Evolutionary conservation across 108 stramenopile genomes (phyloP).

Genomic region (Nitzschia sp.): DNA sequence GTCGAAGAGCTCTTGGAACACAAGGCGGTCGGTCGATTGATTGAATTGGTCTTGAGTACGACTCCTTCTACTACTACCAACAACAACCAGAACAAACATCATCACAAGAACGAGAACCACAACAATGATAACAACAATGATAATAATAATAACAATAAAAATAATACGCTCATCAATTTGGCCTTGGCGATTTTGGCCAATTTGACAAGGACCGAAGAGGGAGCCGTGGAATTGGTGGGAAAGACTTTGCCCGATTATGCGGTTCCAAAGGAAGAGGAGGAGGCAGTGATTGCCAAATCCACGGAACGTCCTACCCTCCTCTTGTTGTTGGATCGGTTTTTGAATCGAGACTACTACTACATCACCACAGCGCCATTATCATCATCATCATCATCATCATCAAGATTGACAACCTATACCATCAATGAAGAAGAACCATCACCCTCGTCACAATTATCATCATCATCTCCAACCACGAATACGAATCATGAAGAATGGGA

Average conservation of each 20-base stretch:
- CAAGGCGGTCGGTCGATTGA: slow-evolving; percentile 49
- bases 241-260: slow-evolving; percentile 74
- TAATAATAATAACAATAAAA: slow-evolving; percentile 20
- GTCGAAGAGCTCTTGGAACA: slow-evolving; percentile 53
- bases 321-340: slow-evolving; percentile 61
- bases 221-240: slow-evolving; percentile 76
- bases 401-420: neutral
- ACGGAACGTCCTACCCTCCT: slow-evolving; percentile 58
- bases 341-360: too few relatives aligned
- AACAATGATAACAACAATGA: too few relatives aligned
- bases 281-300: neutral
- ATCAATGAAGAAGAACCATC: too few relatives aligned
- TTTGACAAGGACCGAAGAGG: slow-evolving; percentile 68
- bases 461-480: neutral
- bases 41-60: slow-evolving; percentile 59
- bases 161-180: slow-evolving; percentile 60
- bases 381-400: neutral
- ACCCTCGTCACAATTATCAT: neutral
- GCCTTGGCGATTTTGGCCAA: slow-evolving; percentile 78
- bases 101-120: slow-evolving; percentile 35
- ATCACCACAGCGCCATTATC: too few relatives aligned
- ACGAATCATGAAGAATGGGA: slow-evolving; percentile 30
- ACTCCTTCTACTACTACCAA: neutral
- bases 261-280: slow-evolving; percentile 24
- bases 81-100: neutral